Percentiles rank a stretch among this genome's conserved stretches.
phyloP scores from a whole-genome alignment of 208 protist genomes.

The Acanthamoeba healyi region DNA sequence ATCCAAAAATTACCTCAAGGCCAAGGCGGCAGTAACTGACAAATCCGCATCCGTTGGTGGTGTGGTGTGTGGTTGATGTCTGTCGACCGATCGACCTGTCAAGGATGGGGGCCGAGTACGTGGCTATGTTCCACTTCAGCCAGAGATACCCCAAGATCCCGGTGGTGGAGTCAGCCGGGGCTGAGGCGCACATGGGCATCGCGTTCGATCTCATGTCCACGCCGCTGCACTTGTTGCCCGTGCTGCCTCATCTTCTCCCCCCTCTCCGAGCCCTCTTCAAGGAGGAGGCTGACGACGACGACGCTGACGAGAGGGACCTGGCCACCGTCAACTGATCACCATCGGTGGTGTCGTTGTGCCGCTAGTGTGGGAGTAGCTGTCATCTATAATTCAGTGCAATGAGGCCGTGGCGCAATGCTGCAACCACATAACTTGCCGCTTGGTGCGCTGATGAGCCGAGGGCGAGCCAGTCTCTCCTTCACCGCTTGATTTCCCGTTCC shows the following conservation, averaged over 20 bases:
- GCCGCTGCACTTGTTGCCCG: not conserved
- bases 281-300: conserved; percentile 41
- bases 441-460: too few species aligned
- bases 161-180: not conserved
- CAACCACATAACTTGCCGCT: too few species aligned
- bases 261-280: conserved; percentile 50
- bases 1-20: not conserved
- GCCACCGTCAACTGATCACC: not conserved
- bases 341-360: too few species aligned
- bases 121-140: conserved; percentile 87
- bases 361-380: too few species aligned
- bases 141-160: conserved; percentile 88
- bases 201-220: conserved; percentile 80
- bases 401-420: too few species aligned
- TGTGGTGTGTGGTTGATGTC: not conserved
- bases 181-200: conserved; percentile 13
- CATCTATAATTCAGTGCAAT: too few species aligned
- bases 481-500: too few species aligned
- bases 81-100: not conserved
- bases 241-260: not conserved
- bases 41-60: too few species aligned
- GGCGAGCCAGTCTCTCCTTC: too few species aligned
- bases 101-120: conserved; percentile 79
- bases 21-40: too few species aligned
- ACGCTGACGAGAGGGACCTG: not conserved